Evolutionary conservation across 257 asterid genomes (phyloP), one percentile per base, ranked within the genome.

Genomic region (Cynanchum wilfordii): DNA sequence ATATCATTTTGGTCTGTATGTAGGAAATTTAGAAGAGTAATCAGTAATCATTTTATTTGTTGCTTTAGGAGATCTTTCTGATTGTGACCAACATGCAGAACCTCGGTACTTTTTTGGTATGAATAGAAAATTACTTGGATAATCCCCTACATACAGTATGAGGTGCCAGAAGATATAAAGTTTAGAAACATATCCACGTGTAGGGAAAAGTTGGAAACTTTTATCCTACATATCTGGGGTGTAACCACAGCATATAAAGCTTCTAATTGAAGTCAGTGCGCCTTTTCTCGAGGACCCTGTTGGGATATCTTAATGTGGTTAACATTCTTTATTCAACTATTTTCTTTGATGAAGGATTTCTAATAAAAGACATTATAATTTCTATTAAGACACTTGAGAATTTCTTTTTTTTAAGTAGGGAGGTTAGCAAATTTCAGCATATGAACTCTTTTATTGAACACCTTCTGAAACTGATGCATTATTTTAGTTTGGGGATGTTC

Each of bases 11-110:
- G 22, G 16, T 22, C n/a, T 73, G 38, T n/a, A 33, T 36, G 3
- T 25, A 59, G n/a, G 62, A 9, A 30, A 62, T 50, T 63, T 22
- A 40, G 69, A 60, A 17, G 68, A n/a, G 45, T 58, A 20, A 72
- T 19, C 59, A 42, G 1, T 40, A 11, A 75, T 5, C 20, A 52
- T 52, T 15, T 20, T 19, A 56, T 62, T 29, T 68, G 62, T 20
- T 8, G 58, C 17, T 42, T 11, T 40, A 7, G 12, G 25, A 75
- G 73, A 74, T n/a, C 56, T 74, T 19, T 25, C 45, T 33, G 27
- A 20, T 74, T 55, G n/a, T 44, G 59, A 27, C 49, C 17, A n/a
- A 75, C 27, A 25, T 67, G 68, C 45, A 40, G 30, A 1, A 44
- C 17, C 49, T 49, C 49, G 12, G 24, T 22, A 20, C 45, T 20